Evolutionary conservation across 208 protist species (phyloP).

Genomic region (Leishmania amazonensis): DNA sequence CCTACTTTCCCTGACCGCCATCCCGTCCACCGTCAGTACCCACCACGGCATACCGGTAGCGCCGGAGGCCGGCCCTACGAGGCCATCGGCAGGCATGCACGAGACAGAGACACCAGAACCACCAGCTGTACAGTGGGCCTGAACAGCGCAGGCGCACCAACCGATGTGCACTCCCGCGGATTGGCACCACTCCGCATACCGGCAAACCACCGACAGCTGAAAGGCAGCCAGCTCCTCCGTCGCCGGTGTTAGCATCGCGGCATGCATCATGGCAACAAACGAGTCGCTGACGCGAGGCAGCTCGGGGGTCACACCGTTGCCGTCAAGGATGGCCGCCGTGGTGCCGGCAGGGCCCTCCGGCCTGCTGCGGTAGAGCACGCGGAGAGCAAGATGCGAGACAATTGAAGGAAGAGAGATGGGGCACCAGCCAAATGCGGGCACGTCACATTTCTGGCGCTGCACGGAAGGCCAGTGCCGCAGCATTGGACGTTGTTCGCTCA

Average conservation of each 20-base stretch:
- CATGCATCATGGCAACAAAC: not conserved
- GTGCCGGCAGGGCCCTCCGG: not conserved
- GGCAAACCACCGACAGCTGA: constrained; percentile 10
- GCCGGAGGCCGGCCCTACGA: not conserved
- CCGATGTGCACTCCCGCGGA: constrained; percentile 14
- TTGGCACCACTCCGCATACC: constrained; percentile 28
- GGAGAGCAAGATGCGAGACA: constrained; percentile 9
- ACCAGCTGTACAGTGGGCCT: not conserved
- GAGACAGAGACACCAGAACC: not conserved
- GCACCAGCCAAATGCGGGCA: not conserved
- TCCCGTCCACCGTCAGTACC: constrained; percentile 11
- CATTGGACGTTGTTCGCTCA: not conserved
- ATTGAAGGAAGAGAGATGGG: constrained; percentile 7
- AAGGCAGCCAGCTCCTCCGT: constrained; percentile 20
- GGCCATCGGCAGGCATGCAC: constrained; percentile 1
- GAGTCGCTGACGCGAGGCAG: constrained; percentile 10
- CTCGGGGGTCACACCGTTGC: not conserved
- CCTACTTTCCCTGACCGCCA: not conserved
- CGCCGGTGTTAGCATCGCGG: constrained; percentile 2
- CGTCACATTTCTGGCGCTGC: not conserved
- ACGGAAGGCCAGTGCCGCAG: not conserved
- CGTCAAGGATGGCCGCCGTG: not conserved
- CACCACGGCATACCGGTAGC: constrained; percentile 8
- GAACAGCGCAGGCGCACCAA: constrained; percentile 23
- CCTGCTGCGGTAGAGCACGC: not conserved